A percentile compares a stretch with the other conserved stretches of the same genome.
Evolutionary conservation across 2,329 filamentous ascomycete species (phyloP).

Genomic region (Colletotrichum noveboracense): DNA sequence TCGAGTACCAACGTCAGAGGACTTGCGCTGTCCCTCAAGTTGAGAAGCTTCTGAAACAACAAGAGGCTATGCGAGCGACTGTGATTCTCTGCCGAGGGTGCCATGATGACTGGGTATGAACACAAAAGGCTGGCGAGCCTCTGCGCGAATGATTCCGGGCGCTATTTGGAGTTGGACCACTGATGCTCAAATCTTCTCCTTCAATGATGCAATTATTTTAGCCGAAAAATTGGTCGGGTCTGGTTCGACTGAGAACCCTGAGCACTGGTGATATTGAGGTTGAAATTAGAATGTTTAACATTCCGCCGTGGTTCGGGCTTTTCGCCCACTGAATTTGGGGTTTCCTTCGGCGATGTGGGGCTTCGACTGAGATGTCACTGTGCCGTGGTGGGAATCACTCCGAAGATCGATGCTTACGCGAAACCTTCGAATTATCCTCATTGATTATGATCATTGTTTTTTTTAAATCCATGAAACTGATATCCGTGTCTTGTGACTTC

Average conservation of each 20-base stretch:
- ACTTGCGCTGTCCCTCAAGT: constrained; percentile 78
- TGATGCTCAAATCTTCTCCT: neutral
- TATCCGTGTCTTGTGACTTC: neutral
- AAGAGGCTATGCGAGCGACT: constrained; percentile 84
- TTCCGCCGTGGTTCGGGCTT: neutral
- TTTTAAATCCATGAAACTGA: neutral
- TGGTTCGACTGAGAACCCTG: neutral
- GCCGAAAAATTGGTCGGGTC: neutral
- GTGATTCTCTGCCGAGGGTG: constrained; percentile 65
- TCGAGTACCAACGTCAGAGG: constrained; percentile 89
- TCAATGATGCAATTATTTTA: neutral
- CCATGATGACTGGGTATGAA: constrained; percentile 45
- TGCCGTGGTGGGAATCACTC: neutral
- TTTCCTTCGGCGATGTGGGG: constrained; percentile 19
- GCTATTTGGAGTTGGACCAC: neutral
- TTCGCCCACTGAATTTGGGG: constrained; percentile 12
- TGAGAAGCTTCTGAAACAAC: constrained; percentile 82
- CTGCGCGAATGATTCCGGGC: neutral
- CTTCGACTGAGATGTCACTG: neutral
- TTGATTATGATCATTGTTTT: neutral
- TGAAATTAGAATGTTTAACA: neutral
- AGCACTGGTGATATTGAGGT: neutral
- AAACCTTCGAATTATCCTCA: neutral
- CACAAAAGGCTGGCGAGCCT: neutral
- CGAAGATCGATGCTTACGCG: neutral